These are phyloP conservation scores for Physcomitrium patens DNA, from an alignment of 225 moss, liverwort and hornwort species.

Conservation along the genomic window DNA sequence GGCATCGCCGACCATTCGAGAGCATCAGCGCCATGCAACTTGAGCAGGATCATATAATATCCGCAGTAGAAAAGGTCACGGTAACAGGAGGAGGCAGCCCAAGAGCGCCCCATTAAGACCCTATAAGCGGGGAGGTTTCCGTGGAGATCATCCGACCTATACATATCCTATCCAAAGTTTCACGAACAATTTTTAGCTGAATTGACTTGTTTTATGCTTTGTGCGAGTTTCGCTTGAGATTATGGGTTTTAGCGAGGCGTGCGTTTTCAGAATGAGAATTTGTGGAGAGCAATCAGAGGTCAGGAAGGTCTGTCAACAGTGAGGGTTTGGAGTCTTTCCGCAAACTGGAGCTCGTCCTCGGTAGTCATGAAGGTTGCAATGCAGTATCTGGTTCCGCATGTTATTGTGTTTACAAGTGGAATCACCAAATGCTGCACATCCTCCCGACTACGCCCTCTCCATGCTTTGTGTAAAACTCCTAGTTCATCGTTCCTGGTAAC, in stretches of 20 bases:
- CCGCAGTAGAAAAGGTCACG: neutral
- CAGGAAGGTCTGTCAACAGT: slow-evolving; percentile 21
- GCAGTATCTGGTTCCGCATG: slow-evolving; percentile 50
- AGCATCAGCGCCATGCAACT: neutral
- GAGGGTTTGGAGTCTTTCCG: neutral
- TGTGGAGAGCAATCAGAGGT: neutral
- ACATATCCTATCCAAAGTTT: slow-evolving; percentile 23
- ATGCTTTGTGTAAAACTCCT: slow-evolving; percentile 23
- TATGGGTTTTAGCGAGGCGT: neutral
- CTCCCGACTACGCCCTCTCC: slow-evolving; percentile 33
- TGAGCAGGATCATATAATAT: neutral
- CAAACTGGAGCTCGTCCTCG: neutral
- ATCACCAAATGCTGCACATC: slow-evolving; percentile 30
- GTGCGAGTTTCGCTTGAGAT: neutral
- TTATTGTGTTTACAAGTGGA: slow-evolving; percentile 43
- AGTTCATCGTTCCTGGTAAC: slow-evolving; percentile 13
- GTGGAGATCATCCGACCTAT: neutral
- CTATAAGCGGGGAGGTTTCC: neutral
- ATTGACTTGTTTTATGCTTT: neutral
- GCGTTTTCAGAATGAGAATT: slow-evolving; percentile 19
- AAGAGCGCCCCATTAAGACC: neutral
- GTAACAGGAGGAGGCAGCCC: neutral
- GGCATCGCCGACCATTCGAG: too few relatives aligned
- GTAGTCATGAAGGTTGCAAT: slow-evolving; percentile 56
- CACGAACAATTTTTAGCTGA: neutral